These are phyloP conservation scores for Talaromyces wortmannii DNA, from an alignment of 495 filamentous ascomycete genomes.

Conservation along the genomic window DNA sequence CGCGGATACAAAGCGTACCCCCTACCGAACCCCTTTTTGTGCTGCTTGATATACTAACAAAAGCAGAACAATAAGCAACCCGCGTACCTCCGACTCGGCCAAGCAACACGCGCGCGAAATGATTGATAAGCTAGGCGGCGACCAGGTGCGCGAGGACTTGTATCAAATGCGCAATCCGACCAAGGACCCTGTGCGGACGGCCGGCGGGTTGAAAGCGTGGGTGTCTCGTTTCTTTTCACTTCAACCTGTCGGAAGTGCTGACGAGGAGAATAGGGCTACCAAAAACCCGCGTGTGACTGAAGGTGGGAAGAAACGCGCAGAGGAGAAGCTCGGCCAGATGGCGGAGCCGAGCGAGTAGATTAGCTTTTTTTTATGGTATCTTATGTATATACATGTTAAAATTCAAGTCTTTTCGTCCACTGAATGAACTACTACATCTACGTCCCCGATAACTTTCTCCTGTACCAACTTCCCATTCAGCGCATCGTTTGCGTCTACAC, in stretches of 20 bases:
- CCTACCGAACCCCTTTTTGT: not conserved
- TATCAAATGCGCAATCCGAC: slow-evolving; percentile 5
- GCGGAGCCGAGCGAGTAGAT: not conserved
- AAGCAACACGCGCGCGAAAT: slow-evolving; percentile 34
- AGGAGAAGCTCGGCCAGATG: slow-evolving; percentile 26
- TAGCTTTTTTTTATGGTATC: not conserved
- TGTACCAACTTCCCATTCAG: slow-evolving; percentile 17
- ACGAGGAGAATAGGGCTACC: slow-evolving; percentile 16
- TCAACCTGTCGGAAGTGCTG: not conserved
- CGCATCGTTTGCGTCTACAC: slow-evolving; percentile 35
- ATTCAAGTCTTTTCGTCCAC: not conserved
- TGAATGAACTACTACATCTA: not conserved
- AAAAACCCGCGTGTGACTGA: slow-evolving; percentile 32
- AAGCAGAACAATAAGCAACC: slow-evolving; percentile 30
- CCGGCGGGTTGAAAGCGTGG: slow-evolving; percentile 14
- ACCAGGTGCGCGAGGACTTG: slow-evolving; percentile 10
- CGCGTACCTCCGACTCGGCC: slow-evolving; percentile 30
- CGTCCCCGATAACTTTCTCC: not conserved
- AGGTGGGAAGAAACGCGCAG: slow-evolving; percentile 28
- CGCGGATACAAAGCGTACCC: slow-evolving; percentile 19
- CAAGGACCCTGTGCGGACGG: slow-evolving; percentile 7
- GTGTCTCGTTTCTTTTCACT: not conserved
- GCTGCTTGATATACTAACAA: not conserved
- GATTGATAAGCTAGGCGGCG: slow-evolving; percentile 20
- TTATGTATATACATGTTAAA: not conserved